Evolutionary conservation across 192 early-diverging fungal genomes (phyloP).

Genomic region (Phycomyces blakesleeanus): DNA sequence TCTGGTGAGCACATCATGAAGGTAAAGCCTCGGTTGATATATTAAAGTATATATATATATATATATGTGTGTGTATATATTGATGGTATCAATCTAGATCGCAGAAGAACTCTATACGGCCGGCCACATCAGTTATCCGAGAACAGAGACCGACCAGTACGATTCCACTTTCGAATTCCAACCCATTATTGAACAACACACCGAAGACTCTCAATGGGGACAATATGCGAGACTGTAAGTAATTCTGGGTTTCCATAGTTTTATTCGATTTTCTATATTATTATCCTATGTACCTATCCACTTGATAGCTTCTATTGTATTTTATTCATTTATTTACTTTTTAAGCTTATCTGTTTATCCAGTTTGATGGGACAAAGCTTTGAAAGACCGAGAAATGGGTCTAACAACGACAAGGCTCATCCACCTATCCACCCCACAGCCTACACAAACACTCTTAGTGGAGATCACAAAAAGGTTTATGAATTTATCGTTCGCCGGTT

Average conservation of each 20-base stretch:
- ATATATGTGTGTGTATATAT: too few relatives aligned
- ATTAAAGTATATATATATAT: too few relatives aligned
- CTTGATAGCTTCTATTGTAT: too few relatives aligned
- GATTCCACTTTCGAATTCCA: constrained; percentile 67
- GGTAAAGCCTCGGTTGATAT: too few relatives aligned
- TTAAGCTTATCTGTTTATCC: constrained; percentile 13
- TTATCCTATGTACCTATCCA: too few relatives aligned
- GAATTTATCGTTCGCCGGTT: constrained; percentile 88
- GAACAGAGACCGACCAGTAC: constrained; percentile 96
- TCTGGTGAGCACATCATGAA: constrained; percentile 78
- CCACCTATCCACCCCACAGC: constrained; percentile 93
- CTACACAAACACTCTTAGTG: constrained; percentile 47
- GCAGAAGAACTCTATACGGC: constrained; percentile 86
- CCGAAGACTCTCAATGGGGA: constrained; percentile 39
- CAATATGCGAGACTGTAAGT: constrained; percentile 44
- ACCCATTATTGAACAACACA: constrained; percentile 61
- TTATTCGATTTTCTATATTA: too few relatives aligned
- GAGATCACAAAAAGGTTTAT: constrained; percentile 72
- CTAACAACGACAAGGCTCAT: constrained; percentile 93
- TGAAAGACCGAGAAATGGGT: constrained; percentile 70
- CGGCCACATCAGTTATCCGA: constrained; percentile 92
- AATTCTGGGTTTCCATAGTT: too few relatives aligned
- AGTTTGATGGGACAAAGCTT: constrained; percentile 69
- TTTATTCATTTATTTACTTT: not conserved
- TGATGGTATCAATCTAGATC: constrained; percentile 35